phyloP scores from a whole-genome alignment of 2,329 filamentous ascomycete genomes.

The Allantophomopsis lycopodina region DNA sequence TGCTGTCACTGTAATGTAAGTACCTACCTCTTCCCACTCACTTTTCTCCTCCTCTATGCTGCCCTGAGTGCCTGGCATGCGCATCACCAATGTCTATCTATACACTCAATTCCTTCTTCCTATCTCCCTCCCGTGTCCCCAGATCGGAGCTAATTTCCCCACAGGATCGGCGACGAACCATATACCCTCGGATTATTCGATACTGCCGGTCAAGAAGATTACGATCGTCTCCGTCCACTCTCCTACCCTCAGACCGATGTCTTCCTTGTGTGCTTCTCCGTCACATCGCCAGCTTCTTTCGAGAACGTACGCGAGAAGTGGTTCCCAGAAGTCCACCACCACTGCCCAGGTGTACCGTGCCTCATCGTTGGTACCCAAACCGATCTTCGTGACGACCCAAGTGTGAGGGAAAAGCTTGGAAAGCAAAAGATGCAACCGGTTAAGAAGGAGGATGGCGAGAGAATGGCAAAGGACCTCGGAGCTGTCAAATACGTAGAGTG shows the following conservation, averaged over 20 bases:
- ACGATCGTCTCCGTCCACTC: slow-evolving; percentile 88
- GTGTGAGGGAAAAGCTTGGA: slow-evolving; percentile 77
- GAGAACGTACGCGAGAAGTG: slow-evolving; percentile 99
- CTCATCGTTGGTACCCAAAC: slow-evolving; percentile 96
- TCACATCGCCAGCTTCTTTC: slow-evolving; percentile 93
- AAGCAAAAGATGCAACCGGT: slow-evolving; percentile 97
- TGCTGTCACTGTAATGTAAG: slow-evolving; percentile 98
- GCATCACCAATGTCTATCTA: background rate
- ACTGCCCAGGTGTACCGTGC: slow-evolving; percentile 95
- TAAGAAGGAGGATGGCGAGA: slow-evolving; percentile 81
- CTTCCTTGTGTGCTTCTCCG: slow-evolving; percentile 97
- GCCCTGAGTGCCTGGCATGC: too few relatives aligned
- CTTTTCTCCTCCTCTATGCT: background rate
- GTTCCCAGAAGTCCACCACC: slow-evolving; percentile 97
- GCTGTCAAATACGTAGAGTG: slow-evolving; percentile 99
- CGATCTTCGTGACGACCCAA: slow-evolving; percentile 80
- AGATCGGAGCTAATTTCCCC: background rate
- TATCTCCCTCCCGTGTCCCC: too few relatives aligned
- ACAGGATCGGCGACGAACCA: slow-evolving; percentile 95
- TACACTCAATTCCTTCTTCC: background rate
- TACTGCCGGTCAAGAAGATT: slow-evolving; percentile 98
- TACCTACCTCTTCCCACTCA: slow-evolving; percentile 14
- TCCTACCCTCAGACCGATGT: slow-evolving; percentile 98
- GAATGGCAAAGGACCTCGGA: slow-evolving; percentile 93
- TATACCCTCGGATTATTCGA: slow-evolving; percentile 96